A percentile compares a stretch with the other conserved stretches of the same genome.
Conservation (phyloP, 306 rosid species). For the Abrus pulchellus region DNA sequence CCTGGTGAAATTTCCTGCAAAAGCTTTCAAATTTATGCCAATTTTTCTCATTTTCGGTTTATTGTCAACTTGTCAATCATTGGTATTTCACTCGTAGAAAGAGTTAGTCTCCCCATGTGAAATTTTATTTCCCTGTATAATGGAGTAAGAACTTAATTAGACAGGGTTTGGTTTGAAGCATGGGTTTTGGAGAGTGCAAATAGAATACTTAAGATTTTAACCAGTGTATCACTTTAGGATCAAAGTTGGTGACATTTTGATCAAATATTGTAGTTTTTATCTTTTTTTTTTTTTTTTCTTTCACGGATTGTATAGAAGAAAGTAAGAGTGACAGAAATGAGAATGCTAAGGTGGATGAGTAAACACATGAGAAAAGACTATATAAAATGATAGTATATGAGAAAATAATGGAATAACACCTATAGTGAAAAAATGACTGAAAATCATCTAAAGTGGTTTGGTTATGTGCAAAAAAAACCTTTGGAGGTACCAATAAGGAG, state of each 20-base stretch:
- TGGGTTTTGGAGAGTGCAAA: not conserved
- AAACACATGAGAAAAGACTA: no score
- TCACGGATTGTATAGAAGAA: not conserved
- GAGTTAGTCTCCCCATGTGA: not conserved
- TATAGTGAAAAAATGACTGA: no score
- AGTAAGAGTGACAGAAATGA: no score
- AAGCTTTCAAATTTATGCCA: not conserved
- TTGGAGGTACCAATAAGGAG: no score
- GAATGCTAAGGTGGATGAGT: no score
- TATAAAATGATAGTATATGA: no score
- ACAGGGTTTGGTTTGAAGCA: not conserved
- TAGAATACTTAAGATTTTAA: not conserved
- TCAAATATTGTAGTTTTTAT: conserved; percentile 27
- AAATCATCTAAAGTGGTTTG: no score
- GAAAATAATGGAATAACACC: no score
- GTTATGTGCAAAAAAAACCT: no score
- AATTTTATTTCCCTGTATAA: conserved; percentile 13
- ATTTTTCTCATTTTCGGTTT: not conserved
- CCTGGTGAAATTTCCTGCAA: conserved; percentile 60
- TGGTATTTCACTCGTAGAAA: not conserved
- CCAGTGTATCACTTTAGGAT: not conserved
- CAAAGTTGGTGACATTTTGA: conserved; percentile 19
- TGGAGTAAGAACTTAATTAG: not conserved
- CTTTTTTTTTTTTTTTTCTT: not conserved
- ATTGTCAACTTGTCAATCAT: not conserved